phyloP scores from a whole-genome alignment of 169 alveolate genomes.

The Eimeria necatrix region DNA sequence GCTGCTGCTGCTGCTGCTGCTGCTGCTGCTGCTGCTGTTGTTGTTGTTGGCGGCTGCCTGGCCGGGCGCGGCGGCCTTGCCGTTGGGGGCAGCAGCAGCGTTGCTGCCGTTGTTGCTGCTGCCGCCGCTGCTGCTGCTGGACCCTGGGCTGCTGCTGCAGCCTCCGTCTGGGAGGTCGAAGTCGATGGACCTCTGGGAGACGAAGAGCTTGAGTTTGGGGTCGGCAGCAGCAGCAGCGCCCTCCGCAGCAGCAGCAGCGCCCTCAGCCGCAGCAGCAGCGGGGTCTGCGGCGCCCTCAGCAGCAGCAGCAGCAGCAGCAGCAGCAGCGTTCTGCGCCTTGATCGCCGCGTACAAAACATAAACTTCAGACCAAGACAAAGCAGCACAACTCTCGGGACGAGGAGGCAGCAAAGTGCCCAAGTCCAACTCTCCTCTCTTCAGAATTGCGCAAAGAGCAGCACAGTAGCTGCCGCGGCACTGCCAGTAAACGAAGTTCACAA shows the following conservation, averaged over 20 bases:
- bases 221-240: conserved; percentile 10
- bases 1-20: conserved; percentile 19
- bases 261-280: neutral
- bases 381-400: neutral
- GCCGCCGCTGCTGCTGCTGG: conserved; percentile 44
- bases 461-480: conserved; percentile 73
- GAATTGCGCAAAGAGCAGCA: conserved; percentile 59
- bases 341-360: neutral
- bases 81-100: too few relatives aligned
- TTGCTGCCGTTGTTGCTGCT: too few relatives aligned
- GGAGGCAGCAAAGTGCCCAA: conserved; percentile 76
- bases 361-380: neutral
- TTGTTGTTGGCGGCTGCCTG: too few relatives aligned
- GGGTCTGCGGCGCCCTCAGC: neutral
- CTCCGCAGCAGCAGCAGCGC: neutral
- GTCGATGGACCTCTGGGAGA: neutral
- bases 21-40: too few relatives aligned
- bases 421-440: conserved; percentile 78
- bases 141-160: neutral
- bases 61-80: too few relatives aligned
- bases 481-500: conserved; percentile 72
- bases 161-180: neutral
- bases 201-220: conserved; percentile 1
- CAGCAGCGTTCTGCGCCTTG: conserved; percentile 19
- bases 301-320: neutral